phyloP scores from a whole-genome alignment of 768 basidiomycete genomes.

The Amanita subjunquillea region DNA sequence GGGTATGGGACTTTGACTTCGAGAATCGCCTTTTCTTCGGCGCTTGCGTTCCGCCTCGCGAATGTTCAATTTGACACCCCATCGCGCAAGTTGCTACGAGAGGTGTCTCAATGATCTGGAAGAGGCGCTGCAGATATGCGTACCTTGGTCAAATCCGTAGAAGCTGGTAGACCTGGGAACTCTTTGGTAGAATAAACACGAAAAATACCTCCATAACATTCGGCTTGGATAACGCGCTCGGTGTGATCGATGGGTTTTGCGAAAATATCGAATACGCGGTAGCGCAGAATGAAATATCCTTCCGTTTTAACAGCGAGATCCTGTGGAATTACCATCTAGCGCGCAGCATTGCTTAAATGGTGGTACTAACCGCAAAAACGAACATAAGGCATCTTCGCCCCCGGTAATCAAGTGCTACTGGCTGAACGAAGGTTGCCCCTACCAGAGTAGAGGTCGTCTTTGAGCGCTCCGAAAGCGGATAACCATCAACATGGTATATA shows the following conservation, averaged over 20 bases:
- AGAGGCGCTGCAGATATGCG: neutral
- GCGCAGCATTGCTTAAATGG: neutral
- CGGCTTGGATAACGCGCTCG: slow-evolving; percentile 42
- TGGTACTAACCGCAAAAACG: slow-evolving; percentile 46
- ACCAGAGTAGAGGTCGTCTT: slow-evolving; percentile 45
- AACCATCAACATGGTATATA: slow-evolving; percentile 29
- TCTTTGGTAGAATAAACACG: slow-evolving; percentile 64
- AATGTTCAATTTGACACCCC: slow-evolving; percentile 49
- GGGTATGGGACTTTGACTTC: slow-evolving; percentile 9
- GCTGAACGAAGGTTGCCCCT: slow-evolving; percentile 53
- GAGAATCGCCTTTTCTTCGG: slow-evolving; percentile 24
- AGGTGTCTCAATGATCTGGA: neutral
- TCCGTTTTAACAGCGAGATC: slow-evolving; percentile 65
- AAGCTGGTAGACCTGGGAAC: slow-evolving; percentile 57
- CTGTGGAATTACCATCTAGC: slow-evolving; percentile 20
- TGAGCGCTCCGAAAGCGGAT: slow-evolving; percentile 35
- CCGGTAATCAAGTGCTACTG: slow-evolving; percentile 41
- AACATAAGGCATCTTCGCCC: slow-evolving; percentile 51
- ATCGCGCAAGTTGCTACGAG: slow-evolving; percentile 38
- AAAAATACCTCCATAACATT: slow-evolving; percentile 55
- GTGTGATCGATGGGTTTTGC: slow-evolving; percentile 21
- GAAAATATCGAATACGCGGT: slow-evolving; percentile 56
- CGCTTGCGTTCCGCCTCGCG: slow-evolving; percentile 49
- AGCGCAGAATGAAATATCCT: slow-evolving; percentile 56
- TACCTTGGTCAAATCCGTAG: slow-evolving; percentile 62